Conservation (phyloP, 768 basidiomycete species). For the Phaeotremella fagi region DNA sequence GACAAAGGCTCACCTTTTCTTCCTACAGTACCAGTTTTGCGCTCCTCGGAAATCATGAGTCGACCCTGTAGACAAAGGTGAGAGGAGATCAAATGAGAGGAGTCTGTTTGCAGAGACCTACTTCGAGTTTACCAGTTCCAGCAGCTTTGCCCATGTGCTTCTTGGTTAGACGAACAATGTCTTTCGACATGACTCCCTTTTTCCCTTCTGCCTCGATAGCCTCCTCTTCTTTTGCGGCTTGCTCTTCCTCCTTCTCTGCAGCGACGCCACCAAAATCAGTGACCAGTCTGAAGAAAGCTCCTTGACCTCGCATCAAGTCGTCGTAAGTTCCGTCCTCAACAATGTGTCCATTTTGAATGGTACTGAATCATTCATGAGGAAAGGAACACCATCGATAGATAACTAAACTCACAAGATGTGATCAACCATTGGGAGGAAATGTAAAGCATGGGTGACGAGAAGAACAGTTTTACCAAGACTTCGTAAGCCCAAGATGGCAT, state of each 20-base stretch:
- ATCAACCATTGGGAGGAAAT: constrained; percentile 57
- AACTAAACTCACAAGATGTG: constrained; percentile 51
- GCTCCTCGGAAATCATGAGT: constrained; percentile 61
- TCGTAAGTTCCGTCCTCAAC: constrained; percentile 56
- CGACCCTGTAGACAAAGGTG: constrained; percentile 50
- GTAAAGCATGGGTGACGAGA: constrained; percentile 58
- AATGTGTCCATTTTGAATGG: constrained; percentile 52
- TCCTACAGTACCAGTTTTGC: constrained; percentile 59
- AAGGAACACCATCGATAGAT: background rate
- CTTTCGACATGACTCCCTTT: constrained; percentile 24
- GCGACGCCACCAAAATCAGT: constrained; percentile 59
- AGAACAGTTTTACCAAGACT: constrained; percentile 55
- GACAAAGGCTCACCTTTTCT: constrained; percentile 18
- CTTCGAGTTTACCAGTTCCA: constrained; percentile 61
- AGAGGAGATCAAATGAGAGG: background rate
- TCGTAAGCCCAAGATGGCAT: constrained; percentile 59
- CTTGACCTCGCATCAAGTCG: constrained; percentile 54
- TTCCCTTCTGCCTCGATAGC: background rate
- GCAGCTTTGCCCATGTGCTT: constrained; percentile 48
- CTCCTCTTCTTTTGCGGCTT: constrained; percentile 45
- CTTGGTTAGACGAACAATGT: constrained; percentile 47
- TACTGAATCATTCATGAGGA: constrained; percentile 23
- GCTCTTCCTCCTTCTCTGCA: constrained; percentile 39
- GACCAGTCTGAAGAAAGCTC: constrained; percentile 59
- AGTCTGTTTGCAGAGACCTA: background rate